These are phyloP conservation scores for Eimeria acervulina DNA, from an alignment of 169 alveolate species.

Conservation along the genomic window DNA sequence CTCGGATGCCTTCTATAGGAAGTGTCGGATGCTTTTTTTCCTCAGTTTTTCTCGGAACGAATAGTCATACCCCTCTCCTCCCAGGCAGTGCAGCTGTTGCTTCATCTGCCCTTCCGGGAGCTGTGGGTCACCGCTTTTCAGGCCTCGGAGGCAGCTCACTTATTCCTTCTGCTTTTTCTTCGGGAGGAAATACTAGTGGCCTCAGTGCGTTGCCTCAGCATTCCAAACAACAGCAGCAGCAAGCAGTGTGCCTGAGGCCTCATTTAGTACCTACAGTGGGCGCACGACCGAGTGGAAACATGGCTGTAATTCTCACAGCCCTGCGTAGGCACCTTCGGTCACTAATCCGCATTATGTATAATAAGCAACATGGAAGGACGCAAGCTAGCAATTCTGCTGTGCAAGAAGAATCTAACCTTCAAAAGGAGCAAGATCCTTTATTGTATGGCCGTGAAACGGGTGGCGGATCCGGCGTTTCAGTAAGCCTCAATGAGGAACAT, in stretches of 20 bases:
- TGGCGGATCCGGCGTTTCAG: conserved; percentile 17
- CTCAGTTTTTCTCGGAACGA: conserved; percentile 27
- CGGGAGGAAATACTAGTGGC: neutral
- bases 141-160: neutral
- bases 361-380: neutral
- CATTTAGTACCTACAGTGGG: neutral
- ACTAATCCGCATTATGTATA: conserved; percentile 42
- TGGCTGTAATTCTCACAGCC: conserved; percentile 30
- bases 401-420: neutral
- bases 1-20: conserved; percentile 1
- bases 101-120: conserved; percentile 18
- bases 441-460: neutral
- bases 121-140: conserved; percentile 6
- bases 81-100: conserved; percentile 20
- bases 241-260: neutral
- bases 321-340: conserved; percentile 59
- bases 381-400: neutral
- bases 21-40: conserved; percentile 16
- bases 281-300: neutral
- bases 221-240: conserved; percentile 50
- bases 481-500: neutral
- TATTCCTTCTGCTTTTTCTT: neutral
- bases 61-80: conserved; percentile 14
- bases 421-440: neutral
- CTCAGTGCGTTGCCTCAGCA: conserved; percentile 28